Percentiles rank a stretch among this genome's conserved stretches.
Evolutionary conservation across 176 grass and related monocot genomes (phyloP).

Genomic region (Stipa capillata): DNA sequence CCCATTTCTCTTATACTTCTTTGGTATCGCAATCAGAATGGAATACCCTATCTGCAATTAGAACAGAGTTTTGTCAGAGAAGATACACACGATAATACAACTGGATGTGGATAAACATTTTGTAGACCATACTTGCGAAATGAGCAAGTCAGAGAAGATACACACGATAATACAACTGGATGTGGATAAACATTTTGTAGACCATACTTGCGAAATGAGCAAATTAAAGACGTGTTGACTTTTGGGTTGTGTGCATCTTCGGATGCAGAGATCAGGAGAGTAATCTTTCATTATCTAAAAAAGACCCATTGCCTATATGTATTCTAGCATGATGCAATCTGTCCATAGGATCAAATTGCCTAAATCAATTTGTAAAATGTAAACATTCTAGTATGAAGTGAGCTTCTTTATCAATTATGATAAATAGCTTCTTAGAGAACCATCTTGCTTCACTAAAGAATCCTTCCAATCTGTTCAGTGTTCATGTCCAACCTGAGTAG

Average conservation of each 20-base stretch:
- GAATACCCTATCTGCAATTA: slow-evolving; percentile 75
- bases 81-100: not conserved
- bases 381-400: not conserved
- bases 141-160: slow-evolving; percentile 16
- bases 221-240: too few species aligned
- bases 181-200: slow-evolving; percentile 1
- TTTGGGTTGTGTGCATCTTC: too few species aligned
- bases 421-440: not conserved
- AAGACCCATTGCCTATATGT: not conserved
- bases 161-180: not conserved
- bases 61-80: slow-evolving; percentile 17
- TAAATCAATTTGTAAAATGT: not conserved
- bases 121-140: slow-evolving; percentile 12
- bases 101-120: slow-evolving; percentile 8
- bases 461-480: not conserved
- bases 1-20: too few species aligned
- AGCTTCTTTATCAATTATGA: not conserved
- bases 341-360: not conserved
- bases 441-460: not conserved
- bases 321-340: not conserved
- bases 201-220: slow-evolving; percentile 18
- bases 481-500: not conserved
- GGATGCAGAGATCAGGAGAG: too few species aligned
- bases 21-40: slow-evolving; percentile 55
- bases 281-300: too few species aligned